These are phyloP conservation scores for Serpula lacrymans DNA, from an alignment of 768 basidiomycete genomes.

Conservation along the genomic window DNA sequence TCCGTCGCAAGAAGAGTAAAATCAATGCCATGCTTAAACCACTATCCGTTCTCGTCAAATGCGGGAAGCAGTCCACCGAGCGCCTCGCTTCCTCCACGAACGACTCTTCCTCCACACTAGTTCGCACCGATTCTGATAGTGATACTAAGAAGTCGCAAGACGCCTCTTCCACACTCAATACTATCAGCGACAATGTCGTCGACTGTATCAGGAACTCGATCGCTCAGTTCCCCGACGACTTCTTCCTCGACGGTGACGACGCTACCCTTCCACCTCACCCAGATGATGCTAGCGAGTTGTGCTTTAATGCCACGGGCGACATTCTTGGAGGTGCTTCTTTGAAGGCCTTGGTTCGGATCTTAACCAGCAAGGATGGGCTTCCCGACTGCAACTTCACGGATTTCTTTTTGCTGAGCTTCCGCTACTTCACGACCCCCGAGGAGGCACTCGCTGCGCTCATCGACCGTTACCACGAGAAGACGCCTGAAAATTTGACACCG, in stretches of 20 bases:
- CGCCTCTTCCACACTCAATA: conserved; percentile 14
- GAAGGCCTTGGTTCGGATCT: conserved; percentile 40
- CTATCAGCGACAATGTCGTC: not conserved
- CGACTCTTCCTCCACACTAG: conserved; percentile 14
- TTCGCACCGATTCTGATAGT: conserved; percentile 12
- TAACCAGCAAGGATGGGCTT: conserved; percentile 40
- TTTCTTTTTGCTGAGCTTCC: conserved; percentile 70
- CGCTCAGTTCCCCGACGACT: conserved; percentile 22
- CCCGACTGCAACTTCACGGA: conserved; percentile 42
- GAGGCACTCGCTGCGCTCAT: conserved; percentile 43
- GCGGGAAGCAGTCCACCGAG: conserved; percentile 6
- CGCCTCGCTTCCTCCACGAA: conserved; percentile 2
- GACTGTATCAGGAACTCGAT: conserved; percentile 22
- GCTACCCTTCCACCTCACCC: conserved; percentile 23
- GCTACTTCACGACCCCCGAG: conserved; percentile 55
- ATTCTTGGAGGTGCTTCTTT: conserved; percentile 34
- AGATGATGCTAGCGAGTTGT: conserved; percentile 27
- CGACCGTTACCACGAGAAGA: conserved; percentile 45
- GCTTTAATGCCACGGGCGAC: conserved; percentile 21
- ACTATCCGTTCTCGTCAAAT: conserved; percentile 6
- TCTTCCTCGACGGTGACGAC: conserved; percentile 23
- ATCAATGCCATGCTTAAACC: conserved; percentile 15
- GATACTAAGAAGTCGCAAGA: conserved; percentile 15
- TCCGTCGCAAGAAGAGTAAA: conserved; percentile 12
- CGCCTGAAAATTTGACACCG: conserved; percentile 13